Conservation (phyloP, 331 rosid species). For the Malus hybrid region DNA sequence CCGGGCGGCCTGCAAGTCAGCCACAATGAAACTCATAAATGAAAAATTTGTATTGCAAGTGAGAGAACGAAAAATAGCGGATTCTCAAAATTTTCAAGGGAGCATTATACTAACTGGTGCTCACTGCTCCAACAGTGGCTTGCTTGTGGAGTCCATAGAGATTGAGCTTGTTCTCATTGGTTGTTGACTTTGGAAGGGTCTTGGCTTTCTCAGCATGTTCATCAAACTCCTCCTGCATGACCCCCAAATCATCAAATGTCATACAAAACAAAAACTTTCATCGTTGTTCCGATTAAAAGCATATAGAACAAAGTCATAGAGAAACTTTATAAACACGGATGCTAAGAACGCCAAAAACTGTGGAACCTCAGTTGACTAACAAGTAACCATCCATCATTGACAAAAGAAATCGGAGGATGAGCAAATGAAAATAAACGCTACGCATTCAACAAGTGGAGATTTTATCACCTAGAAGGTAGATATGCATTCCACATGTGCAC, state of each 20-base stretch:
- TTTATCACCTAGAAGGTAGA: not conserved
- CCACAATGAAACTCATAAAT: not conserved
- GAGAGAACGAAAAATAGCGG: not conserved
- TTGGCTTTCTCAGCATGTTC: constrained; percentile 75
- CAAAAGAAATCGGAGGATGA: not conserved
- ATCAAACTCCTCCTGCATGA: constrained; percentile 88
- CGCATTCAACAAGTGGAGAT: not conserved
- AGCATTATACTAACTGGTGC: constrained; percentile 46
- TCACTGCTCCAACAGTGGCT: constrained; percentile 78
- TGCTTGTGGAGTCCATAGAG: constrained; percentile 92
- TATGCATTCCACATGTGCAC: not conserved
- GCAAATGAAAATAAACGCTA: not conserved
- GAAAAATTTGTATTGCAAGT: not conserved
- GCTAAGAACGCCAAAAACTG: too few species aligned
- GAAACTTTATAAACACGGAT: too few species aligned
- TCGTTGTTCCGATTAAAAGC: not conserved
- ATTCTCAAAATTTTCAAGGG: not conserved
- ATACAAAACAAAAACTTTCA: not conserved
- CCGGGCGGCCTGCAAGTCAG: constrained; percentile 78
- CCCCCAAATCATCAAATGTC: not conserved
- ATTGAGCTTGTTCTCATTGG: constrained; percentile 69
- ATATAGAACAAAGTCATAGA: too few species aligned
- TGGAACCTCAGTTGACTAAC: too few species aligned
- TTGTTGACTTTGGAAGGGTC: constrained; percentile 55
- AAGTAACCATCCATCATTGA: too few species aligned